Evolutionary conservation across 257 asterid species (phyloP), one percentile per base, ranked within the genome.

Genomic region (Mitragyna speciosa): DNA sequence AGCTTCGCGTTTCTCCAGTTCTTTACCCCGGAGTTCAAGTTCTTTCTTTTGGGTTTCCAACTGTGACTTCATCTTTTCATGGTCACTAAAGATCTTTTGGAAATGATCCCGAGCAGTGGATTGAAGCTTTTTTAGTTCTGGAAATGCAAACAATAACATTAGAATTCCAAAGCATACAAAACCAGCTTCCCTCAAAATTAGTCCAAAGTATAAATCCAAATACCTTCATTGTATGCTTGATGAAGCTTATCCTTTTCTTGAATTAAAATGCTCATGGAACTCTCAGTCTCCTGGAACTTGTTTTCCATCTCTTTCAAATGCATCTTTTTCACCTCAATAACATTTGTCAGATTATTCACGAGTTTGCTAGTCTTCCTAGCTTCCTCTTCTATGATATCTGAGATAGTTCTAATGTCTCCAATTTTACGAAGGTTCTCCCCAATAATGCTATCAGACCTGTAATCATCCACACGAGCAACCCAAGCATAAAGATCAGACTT

Each of bases 381-480:
- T 82, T 92, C 98, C 73, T 94, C 99, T 84, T 89, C 96, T 87
- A 91, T 89, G 78, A 92, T 89, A 88, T 88, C 90, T 7, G 97
- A 84, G 76, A 95, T 78, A 41, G 95, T 92, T 85, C 89, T 91
- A 74, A 91, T 86, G 85, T 95, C 96, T 85, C 98, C 98, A 80
- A 89, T 83, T 90, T 84, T 93, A 47, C 97, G 94, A 72, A 95
- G 96, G 83, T 86, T 84, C 82, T 95, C 97, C 30, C 98, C 98
- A 65, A 93, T 80, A 67, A 91, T 84, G 70, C 73, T 81, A 70
- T 78, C 86, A 69, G 92, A 83, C 48, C 80, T 73, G 83, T 89
- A 95, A 78, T 95, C 99, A 85, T 93, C 98, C 59, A 83, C 94
- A 64, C 97, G 94, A 78, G 99, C 99, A 81, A 92, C 88, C 99